Base-by-base conservation (phyloP, 1,284 basidiomycete species). In the Leccinum griseonigrum region DNA sequence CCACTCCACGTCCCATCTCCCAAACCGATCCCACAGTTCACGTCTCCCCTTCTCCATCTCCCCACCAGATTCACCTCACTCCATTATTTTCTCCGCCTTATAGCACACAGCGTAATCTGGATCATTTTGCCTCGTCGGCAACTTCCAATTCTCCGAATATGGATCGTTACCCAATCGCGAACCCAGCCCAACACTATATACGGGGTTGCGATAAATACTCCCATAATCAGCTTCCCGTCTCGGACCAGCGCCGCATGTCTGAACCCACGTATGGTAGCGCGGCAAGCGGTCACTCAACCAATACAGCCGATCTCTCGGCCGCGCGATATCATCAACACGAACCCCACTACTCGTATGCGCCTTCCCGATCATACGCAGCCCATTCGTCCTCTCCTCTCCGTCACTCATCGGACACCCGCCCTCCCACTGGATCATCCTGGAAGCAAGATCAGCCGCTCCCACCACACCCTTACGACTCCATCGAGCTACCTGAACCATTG, bases 221-320 rank as follows among this genome's bases (percentile, higher is more conserved):
- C 59, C 65, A 67, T 68, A 67, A 73, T 68, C 67, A 75, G 63
- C 61, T 67, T 64, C 62, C 74, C 60, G 69, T 77, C 64, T 72
- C 81, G 63, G 83, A 84, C 74, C 83, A 84, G 59, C 78, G 85
- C 69, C 83, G 85, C 72, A 85, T 86, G 83, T 87, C 85, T 68
- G 85, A 86, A 70, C 85, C 85, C 58, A 74, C 82, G 64, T 76
- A 79, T 70, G 65, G 71, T 70, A 69, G 69, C 69, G 55, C 69
- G 59, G 57, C 66, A 63, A 58, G 64, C 56, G 59, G 63, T 58
- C 63, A 71, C 63, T 55, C 71, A 65, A 54, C 68, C 60, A 63
- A 65, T 66, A 34, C 74, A 58, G 54, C 68, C 62, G 67, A 68
- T 71, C 67, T 72, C 58, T 57, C 64, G 48, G 59, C 64, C 59